A percentile compares a stretch with the other conserved stretches of the same genome.
Conservation (phyloP, 2,329 filamentous ascomycete genomes). For the Ophiostoma quercus region DNA sequence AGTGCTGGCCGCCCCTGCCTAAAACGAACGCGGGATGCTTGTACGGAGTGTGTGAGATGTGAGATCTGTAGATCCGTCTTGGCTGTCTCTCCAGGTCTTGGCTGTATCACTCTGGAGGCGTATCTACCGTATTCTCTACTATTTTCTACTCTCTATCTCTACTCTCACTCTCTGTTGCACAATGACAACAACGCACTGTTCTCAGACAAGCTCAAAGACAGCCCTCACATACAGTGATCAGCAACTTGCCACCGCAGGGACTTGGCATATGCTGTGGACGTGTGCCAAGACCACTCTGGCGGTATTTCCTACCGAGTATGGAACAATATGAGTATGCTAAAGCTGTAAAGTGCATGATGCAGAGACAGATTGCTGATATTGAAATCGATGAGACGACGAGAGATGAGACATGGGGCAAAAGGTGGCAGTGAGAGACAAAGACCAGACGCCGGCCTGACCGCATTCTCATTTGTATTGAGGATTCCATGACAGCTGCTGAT, state of each 20-base stretch:
- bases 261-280: conserved; percentile 22
- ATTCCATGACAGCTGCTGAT: background rate
- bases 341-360: background rate
- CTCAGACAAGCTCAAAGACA: background rate
- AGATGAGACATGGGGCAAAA: background rate
- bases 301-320: background rate
- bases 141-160: background rate
- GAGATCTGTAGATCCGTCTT: conserved; percentile 8
- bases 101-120: background rate
- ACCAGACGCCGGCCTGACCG: background rate
- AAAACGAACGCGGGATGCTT: background rate
- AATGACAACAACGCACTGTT: background rate
- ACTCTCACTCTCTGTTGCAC: background rate
- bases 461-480: background rate
- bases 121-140: too few species aligned
- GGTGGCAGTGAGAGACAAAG: background rate
- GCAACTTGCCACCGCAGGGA: conserved; percentile 14
- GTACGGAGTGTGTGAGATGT: conserved; percentile 3
- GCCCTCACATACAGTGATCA: background rate
- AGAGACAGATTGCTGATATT: background rate
- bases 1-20: background rate
- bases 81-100: conserved; percentile 9
- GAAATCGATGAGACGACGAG: background rate
- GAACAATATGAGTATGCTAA: background rate
- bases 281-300: conserved; percentile 17